Percentiles rank a stretch among this genome's conserved stretches.
Conservation (phyloP, 768 basidiomycete genomes). For the Artomyces pyxidatus region DNA sequence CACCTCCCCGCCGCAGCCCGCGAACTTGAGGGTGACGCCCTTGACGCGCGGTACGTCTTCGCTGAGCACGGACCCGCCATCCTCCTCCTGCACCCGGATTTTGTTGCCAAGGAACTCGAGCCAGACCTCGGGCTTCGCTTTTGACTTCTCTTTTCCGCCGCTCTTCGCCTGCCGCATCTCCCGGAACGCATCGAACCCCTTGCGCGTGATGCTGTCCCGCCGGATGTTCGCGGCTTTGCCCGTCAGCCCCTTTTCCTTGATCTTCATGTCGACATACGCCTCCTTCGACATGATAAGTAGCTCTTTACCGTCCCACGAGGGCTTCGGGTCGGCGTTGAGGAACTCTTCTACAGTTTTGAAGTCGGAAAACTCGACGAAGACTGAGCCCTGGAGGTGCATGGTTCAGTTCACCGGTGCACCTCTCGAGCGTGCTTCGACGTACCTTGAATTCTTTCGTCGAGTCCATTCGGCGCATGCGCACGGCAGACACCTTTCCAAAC, state of each 20-base stretch:
- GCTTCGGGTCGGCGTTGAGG: slow-evolving; percentile 74
- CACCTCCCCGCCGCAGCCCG: slow-evolving; percentile 47
- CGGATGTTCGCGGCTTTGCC: slow-evolving; percentile 60
- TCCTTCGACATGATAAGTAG: slow-evolving; percentile 87
- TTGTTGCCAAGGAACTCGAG: slow-evolving; percentile 71
- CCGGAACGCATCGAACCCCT: slow-evolving; percentile 76
- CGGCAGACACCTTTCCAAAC: slow-evolving; percentile 72
- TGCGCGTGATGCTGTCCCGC: slow-evolving; percentile 41
- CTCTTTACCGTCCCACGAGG: slow-evolving; percentile 67
- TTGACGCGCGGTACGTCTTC: slow-evolving; percentile 36
- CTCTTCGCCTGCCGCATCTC: slow-evolving; percentile 39
- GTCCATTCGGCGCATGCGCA: slow-evolving; percentile 80
- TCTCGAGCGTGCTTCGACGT: slow-evolving; percentile 8
- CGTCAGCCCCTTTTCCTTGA: slow-evolving; percentile 85
- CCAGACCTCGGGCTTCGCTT: slow-evolving; percentile 46
- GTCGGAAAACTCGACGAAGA: slow-evolving; percentile 86
- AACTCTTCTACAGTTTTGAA: slow-evolving; percentile 63
- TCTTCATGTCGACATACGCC: slow-evolving; percentile 92
- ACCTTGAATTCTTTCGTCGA: slow-evolving; percentile 87
- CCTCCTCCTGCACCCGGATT: slow-evolving; percentile 54
- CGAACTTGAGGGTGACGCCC: slow-evolving; percentile 41
- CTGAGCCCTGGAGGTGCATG: slow-evolving; percentile 56
- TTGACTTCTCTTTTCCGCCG: slow-evolving; percentile 25
- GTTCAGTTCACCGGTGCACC: background rate
- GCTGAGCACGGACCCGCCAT: slow-evolving; percentile 37